phyloP scores from a whole-genome alignment of 768 basidiomycete species.

The Auriscalpium orientale region DNA sequence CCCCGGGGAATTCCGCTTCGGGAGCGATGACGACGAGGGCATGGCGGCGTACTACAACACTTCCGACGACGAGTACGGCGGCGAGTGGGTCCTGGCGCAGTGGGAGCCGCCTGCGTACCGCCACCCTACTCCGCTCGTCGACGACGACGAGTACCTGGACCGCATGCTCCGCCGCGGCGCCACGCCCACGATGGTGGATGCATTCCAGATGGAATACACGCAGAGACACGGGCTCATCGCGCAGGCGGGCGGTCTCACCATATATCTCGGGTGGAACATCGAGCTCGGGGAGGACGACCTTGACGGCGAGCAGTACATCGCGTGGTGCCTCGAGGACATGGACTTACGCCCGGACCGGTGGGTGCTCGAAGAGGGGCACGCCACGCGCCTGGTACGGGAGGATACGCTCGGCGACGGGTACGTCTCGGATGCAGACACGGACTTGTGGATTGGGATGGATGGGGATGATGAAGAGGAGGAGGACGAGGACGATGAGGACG shows the following conservation, averaged over 20 bases:
- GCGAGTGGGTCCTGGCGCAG: constrained; percentile 35
- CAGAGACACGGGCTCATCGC: constrained; percentile 50
- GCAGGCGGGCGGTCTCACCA: constrained; percentile 29
- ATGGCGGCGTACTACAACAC: constrained; percentile 20
- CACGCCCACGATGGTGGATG: constrained; percentile 47
- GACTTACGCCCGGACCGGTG: constrained; percentile 37
- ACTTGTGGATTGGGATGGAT: constrained; percentile 9
- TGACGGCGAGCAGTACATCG: constrained; percentile 34
- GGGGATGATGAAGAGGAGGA: not conserved
- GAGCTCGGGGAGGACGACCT: constrained; percentile 35
- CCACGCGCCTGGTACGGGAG: constrained; percentile 8
- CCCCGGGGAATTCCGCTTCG: too few species aligned
- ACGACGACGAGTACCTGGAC: constrained; percentile 26
- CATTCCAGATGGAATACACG: constrained; percentile 46
- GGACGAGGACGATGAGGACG: constrained; percentile 1
- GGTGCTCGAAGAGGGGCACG: constrained; percentile 24
- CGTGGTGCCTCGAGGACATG: constrained; percentile 33
- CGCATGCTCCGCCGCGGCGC: constrained; percentile 53
- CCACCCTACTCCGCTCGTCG: constrained; percentile 26
- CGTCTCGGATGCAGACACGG: constrained; percentile 6
- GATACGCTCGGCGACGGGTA: constrained; percentile 7
- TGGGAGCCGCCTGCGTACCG: constrained; percentile 54
- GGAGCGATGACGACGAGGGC: constrained; percentile 13
- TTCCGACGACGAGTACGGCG: constrained; percentile 28
- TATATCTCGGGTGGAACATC: constrained; percentile 70